Evolutionary conservation across 495 filamentous ascomycete species (phyloP).

Genomic region (Cudoniella acicularis): DNA sequence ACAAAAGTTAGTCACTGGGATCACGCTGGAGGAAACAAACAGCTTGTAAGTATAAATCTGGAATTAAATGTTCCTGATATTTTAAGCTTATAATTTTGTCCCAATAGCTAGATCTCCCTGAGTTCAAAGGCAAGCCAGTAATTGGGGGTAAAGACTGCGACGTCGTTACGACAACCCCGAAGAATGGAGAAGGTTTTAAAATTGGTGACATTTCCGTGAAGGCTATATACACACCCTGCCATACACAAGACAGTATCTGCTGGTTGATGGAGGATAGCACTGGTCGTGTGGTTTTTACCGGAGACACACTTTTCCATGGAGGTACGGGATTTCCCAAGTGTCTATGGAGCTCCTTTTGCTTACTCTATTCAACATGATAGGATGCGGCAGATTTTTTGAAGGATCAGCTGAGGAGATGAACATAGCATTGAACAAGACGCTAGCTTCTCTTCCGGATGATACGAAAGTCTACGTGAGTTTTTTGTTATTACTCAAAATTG

Average conservation of each 20-base stretch:
- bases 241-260: conserved; percentile 98
- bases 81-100: too few relatives aligned
- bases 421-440: conserved; percentile 79
- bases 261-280: conserved; percentile 74
- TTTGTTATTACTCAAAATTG: background rate
- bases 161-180: conserved; percentile 69
- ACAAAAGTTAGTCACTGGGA: conserved; percentile 71
- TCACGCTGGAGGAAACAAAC: conserved; percentile 86
- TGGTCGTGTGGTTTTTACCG: conserved; percentile 86
- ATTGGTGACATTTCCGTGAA: conserved; percentile 84
- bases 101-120: conserved; percentile 64
- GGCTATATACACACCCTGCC: conserved; percentile 92
- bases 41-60: conserved; percentile 66
- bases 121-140: conserved; percentile 48
- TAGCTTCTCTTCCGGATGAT: conserved; percentile 80
- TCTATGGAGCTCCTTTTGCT: background rate
- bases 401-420: conserved; percentile 90
- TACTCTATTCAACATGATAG: conserved; percentile 40
- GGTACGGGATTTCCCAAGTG: conserved; percentile 56
- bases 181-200: conserved; percentile 72
- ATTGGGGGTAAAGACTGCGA: conserved; percentile 88
- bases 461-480: conserved; percentile 83
- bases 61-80: too few relatives aligned
- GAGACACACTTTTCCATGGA: conserved; percentile 92
- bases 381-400: conserved; percentile 97